Conservation (phyloP, 495 filamentous ascomycete species). For the Entonaema liquescens region DNA sequence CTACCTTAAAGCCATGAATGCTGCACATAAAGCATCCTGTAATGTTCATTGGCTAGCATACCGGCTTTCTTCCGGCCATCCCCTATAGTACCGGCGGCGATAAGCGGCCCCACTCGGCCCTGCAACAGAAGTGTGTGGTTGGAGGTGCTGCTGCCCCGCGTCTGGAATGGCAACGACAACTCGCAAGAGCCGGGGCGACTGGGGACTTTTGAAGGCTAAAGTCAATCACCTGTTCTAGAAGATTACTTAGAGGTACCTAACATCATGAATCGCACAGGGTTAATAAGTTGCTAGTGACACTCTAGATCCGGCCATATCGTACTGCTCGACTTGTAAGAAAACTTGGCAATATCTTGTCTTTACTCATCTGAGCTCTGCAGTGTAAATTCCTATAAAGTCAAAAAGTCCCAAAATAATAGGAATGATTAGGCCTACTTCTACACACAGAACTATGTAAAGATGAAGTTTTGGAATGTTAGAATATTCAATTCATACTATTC, state of each 20-base stretch:
- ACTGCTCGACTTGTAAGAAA: too few relatives aligned
- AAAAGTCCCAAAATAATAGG: too few relatives aligned
- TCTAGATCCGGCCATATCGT: too few relatives aligned
- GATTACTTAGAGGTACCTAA: too few relatives aligned
- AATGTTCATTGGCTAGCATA: not conserved
- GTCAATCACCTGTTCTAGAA: not conserved
- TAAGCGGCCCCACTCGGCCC: not conserved
- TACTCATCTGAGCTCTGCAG: too few relatives aligned
- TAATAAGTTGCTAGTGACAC: too few relatives aligned
- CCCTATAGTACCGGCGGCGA: not conserved
- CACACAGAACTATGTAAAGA: not conserved
- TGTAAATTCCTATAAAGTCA: too few relatives aligned
- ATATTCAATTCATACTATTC: not conserved
- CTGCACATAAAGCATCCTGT: not conserved
- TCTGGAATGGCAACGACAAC: not conserved
- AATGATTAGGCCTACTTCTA: too few relatives aligned
- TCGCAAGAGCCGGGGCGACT: not conserved
- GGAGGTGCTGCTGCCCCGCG: not conserved
- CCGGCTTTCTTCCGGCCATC: not conserved
- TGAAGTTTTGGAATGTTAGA: not conserved
- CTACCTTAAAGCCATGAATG: not conserved
- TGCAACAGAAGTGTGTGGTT: too few relatives aligned
- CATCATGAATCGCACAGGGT: too few relatives aligned
- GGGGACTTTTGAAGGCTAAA: not conserved
- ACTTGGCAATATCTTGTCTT: too few relatives aligned